Evolutionary conservation across 2,329 filamentous ascomycete species (phyloP).

Genomic region (Sodiomyces alkalinus): DNA sequence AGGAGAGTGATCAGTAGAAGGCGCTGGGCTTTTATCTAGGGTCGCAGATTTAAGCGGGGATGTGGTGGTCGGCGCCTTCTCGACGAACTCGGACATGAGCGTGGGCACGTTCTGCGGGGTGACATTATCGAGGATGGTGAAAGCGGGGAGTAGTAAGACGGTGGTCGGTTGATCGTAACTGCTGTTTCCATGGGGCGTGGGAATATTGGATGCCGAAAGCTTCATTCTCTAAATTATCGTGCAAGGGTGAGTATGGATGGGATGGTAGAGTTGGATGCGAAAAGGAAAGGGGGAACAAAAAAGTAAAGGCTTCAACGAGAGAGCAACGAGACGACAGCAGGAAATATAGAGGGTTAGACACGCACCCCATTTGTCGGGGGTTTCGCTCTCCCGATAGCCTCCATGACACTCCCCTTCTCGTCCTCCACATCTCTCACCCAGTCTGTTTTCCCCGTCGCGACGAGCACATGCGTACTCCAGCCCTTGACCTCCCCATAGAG

Average conservation of each 20-base stretch:
- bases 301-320: too few relatives aligned
- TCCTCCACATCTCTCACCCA: slow-evolving; percentile 84
- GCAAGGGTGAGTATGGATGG: slow-evolving; percentile 5
- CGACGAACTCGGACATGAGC: slow-evolving; percentile 57
- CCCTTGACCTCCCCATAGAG: slow-evolving; percentile 76
- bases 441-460: slow-evolving; percentile 90
- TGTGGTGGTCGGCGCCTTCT: slow-evolving; percentile 57
- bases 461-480: slow-evolving; percentile 79
- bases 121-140: slow-evolving; percentile 71
- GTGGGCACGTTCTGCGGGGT: slow-evolving; percentile 58
- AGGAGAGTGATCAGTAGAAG: too few relatives aligned
- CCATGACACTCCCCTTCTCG: slow-evolving; percentile 75
- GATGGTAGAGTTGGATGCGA: background rate
- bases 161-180: slow-evolving; percentile 58
- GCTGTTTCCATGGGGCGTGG: slow-evolving; percentile 51
- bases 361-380: slow-evolving; percentile 56
- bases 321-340: too few relatives aligned
- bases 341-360: too few relatives aligned
- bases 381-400: slow-evolving; percentile 46
- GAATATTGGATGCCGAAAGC: slow-evolving; percentile 85
- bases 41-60: slow-evolving; percentile 36
- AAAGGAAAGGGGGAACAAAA: background rate
- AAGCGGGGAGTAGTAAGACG: slow-evolving; percentile 71
- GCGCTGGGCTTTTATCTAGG: slow-evolving; percentile 20
- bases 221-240: slow-evolving; percentile 78